These are phyloP conservation scores for Monosporascus cannonballus DNA, from an alignment of 2,329 filamentous ascomycete genomes.

Conservation along the genomic window DNA sequence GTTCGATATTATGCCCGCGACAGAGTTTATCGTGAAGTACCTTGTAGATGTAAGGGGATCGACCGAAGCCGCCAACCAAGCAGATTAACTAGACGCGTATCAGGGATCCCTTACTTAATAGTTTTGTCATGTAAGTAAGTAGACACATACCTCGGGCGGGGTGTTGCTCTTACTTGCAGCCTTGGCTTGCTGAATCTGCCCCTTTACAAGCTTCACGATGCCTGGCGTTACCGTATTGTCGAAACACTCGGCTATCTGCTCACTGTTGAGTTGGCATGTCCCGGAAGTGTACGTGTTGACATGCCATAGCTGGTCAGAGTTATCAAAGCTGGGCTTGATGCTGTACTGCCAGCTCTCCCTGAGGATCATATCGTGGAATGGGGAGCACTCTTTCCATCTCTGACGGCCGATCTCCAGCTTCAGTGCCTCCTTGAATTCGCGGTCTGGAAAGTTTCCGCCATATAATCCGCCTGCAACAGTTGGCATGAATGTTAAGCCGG, in stretches of 20 bases:
- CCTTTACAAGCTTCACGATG: background rate
- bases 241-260: background rate
- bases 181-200: background rate
- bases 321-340: background rate
- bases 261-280: background rate
- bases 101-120: background rate
- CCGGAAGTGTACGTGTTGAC: background rate
- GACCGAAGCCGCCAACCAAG: background rate
- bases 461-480: slow-evolving; percentile 4
- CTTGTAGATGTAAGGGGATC: background rate
- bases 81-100: background rate
- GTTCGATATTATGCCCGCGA: background rate
- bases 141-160: background rate
- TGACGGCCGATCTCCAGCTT: background rate
- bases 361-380: background rate
- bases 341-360: background rate
- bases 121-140: background rate
- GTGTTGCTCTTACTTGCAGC: background rate
- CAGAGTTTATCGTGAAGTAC: background rate
- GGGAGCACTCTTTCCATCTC: background rate
- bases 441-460: slow-evolving; percentile 8
- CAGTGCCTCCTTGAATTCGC: slow-evolving; percentile 5
- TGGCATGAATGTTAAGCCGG: background rate
- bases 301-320: background rate
- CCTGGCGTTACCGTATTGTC: background rate